Percentiles rank a stretch among this genome's conserved stretches.
phyloP scores from a whole-genome alignment of 805 yeast genomes.

The Wickerhamiella azyma region DNA sequence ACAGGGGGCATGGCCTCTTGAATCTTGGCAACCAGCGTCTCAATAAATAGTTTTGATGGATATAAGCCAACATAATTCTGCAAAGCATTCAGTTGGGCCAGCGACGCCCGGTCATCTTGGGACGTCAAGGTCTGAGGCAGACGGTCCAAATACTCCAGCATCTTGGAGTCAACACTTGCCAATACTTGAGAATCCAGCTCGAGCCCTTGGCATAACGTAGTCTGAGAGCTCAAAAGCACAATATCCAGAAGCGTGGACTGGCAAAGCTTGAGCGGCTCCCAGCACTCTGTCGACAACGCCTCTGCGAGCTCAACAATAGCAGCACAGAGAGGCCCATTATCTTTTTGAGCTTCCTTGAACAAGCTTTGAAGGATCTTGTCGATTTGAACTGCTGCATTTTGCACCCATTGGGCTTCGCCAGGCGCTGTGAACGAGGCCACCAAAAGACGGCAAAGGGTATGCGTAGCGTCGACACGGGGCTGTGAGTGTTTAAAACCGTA shows the following conservation, averaged over 20 bases:
- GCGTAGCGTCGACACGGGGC: slow-evolving; percentile 64
- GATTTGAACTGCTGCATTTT: slow-evolving; percentile 1
- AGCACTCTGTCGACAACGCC: neutral
- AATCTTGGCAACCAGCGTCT: neutral
- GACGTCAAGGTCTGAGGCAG: slow-evolving; percentile 9
- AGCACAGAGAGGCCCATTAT: neutral
- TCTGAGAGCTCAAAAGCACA: neutral
- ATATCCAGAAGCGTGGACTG: neutral
- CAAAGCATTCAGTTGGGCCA: slow-evolving; percentile 6
- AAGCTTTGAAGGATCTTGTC: slow-evolving; percentile 1
- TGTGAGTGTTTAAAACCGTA: slow-evolving; percentile 27
- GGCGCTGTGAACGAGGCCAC: neutral
- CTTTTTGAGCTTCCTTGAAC: neutral
- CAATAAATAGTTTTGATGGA: neutral
- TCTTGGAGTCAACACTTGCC: neutral
- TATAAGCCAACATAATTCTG: neutral
- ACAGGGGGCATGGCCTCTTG: slow-evolving; percentile 4
- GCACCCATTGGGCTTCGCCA: neutral
- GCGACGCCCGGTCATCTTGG: slow-evolving; percentile 8
- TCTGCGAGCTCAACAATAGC: neutral
- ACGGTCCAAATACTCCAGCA: slow-evolving; percentile 4
- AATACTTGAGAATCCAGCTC: neutral
- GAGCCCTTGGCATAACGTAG: neutral
- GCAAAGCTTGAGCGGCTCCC: slow-evolving; percentile 5
- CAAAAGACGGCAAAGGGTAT: slow-evolving; percentile 33